Percentiles rank a stretch among this genome's conserved stretches.
These are phyloP conservation scores for Echinochloa phyllopogon DNA, from an alignment of 176 grass and related monocot species.

Conservation along the genomic window DNA sequence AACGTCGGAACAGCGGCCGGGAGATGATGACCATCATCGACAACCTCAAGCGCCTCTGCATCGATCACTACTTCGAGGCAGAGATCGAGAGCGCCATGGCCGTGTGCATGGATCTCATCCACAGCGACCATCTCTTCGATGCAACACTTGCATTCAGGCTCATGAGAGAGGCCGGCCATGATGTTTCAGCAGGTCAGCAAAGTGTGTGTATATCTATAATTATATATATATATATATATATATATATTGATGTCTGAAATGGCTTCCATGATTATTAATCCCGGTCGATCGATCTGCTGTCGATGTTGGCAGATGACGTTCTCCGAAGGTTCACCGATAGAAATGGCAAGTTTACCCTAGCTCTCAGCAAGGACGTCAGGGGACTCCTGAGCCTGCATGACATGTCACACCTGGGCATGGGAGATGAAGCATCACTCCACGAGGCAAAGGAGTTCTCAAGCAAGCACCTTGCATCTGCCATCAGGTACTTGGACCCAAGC, in stretches of 20 bases:
- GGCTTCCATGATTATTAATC: not conserved
- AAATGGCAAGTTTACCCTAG: slow-evolving; percentile 42
- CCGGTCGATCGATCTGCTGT: not conserved
- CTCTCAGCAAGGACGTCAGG: slow-evolving; percentile 44
- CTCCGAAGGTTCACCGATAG: slow-evolving; percentile 40
- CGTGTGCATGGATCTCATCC: not conserved
- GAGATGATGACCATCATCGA: slow-evolving; percentile 36
- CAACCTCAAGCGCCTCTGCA: slow-evolving; percentile 53
- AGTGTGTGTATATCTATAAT: too few species aligned
- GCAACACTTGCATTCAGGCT: slow-evolving; percentile 51
- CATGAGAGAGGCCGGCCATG: slow-evolving; percentile 50
- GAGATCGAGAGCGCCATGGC: slow-evolving; percentile 26
- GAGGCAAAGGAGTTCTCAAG: slow-evolving; percentile 64
- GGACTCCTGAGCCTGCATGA: slow-evolving; percentile 69
- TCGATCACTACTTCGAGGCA: slow-evolving; percentile 56
- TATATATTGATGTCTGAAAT: too few species aligned
- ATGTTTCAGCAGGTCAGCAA: slow-evolving; percentile 47
- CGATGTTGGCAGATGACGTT: slow-evolving; percentile 37
- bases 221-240: too few species aligned
- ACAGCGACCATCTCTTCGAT: slow-evolving; percentile 18
- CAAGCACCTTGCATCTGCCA: slow-evolving; percentile 43
- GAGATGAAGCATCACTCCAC: slow-evolving; percentile 49
- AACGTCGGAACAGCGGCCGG: not conserved
- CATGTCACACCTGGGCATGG: slow-evolving; percentile 60
- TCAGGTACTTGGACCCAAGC: slow-evolving; percentile 29